Evolutionary conservation across 164 flowering plant species (phyloP).

Genomic region (Magnolia kwangsiensis): DNA sequence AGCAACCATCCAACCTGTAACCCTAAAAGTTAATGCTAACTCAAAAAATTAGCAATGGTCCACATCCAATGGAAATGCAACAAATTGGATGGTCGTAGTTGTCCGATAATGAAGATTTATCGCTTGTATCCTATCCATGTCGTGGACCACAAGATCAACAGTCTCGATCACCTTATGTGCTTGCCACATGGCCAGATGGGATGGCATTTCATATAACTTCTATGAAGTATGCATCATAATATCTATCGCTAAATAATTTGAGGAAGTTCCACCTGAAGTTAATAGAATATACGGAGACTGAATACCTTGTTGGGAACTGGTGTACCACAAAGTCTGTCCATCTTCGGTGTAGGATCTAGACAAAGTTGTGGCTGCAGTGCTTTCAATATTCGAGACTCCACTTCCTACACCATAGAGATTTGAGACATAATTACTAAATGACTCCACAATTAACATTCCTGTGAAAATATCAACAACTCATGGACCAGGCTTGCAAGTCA

Average conservation of each 20-base stretch:
- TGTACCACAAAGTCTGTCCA: conserved; percentile 60
- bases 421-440: background rate
- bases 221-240: background rate
- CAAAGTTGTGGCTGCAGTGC: conserved; percentile 82
- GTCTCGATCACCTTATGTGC: background rate
- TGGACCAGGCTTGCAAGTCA: background rate
- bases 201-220: background rate
- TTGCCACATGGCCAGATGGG: background rate
- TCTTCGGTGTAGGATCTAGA: conserved; percentile 78
- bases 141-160: no score
- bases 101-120: no score
- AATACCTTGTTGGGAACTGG: conserved; percentile 59
- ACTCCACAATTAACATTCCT: background rate
- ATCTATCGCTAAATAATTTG: background rate
- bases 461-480: background rate
- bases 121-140: no score
- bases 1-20: background rate
- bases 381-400: conserved; percentile 83
- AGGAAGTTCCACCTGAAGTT: conserved; percentile 3
- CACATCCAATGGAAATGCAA: background rate
- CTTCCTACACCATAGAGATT: conserved; percentile 51
- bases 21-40: background rate
- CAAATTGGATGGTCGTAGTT: no score
- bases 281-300: background rate
- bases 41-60: background rate